phyloP scores from a whole-genome alignment of 2,329 filamentous ascomycete species.

The Paecilomyces sp. region DNA sequence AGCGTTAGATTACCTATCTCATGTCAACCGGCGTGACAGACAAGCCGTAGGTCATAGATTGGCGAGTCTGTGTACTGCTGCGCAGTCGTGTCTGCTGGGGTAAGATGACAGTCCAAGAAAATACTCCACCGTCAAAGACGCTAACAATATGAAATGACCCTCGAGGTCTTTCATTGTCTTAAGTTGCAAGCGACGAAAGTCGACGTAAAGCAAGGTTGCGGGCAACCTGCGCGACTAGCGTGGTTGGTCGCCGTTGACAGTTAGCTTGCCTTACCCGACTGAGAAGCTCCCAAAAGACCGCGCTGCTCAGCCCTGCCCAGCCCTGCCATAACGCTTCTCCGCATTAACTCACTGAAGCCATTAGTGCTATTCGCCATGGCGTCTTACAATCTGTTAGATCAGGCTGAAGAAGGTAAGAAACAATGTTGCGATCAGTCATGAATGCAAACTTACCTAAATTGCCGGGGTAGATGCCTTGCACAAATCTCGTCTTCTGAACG shows the following conservation, averaged over 20 bases:
- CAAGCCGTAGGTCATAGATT: not conserved
- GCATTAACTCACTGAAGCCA: not conserved
- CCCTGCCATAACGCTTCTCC: not conserved
- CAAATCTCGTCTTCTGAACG: conserved; percentile 75
- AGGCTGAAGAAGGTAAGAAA: conserved; percentile 49
- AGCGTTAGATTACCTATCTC: not conserved
- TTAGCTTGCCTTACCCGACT: not conserved
- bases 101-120: not conserved
- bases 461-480: conserved; percentile 65
- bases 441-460: conserved; percentile 10
- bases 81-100: not conserved
- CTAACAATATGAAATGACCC: not conserved
- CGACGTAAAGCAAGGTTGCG: not conserved
- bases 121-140: not conserved
- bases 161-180: not conserved
- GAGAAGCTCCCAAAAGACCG: not conserved
- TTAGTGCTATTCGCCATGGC: conserved; percentile 37
- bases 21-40: not conserved
- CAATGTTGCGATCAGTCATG: not conserved
- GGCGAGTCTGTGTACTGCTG: not conserved
- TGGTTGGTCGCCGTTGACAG: not conserved
- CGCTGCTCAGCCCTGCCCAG: not conserved
- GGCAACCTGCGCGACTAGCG: not conserved
- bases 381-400: conserved; percentile 62
- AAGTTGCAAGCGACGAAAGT: not conserved